A percentile compares a stretch with the other conserved stretches of the same genome.
phyloP scores from a whole-genome alignment of 805 yeast species.

The Grigorovia jiainica region DNA sequence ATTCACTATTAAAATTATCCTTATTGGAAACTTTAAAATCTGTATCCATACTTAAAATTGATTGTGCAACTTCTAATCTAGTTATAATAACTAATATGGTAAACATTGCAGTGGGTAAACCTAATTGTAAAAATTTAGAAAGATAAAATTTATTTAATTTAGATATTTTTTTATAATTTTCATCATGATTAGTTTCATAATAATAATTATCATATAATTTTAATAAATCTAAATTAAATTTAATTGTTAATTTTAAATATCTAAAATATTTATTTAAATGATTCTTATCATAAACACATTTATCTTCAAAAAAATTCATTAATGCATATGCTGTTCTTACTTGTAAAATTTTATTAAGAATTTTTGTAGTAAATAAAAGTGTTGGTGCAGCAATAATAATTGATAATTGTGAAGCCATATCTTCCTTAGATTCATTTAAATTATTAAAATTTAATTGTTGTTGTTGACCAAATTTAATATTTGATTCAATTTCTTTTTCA shows the following conservation, averaged over 20 bases:
- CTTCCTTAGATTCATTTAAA: not conserved
- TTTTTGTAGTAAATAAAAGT: slow-evolving; percentile 16
- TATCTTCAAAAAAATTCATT: slow-evolving; percentile 22
- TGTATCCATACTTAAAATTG: not conserved
- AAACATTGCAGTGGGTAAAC: slow-evolving; percentile 18
- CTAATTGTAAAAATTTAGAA: slow-evolving; percentile 21
- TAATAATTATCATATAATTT: slow-evolving; percentile 16
- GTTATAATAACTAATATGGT: slow-evolving; percentile 17
- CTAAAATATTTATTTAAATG: slow-evolving; percentile 13
- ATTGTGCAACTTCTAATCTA: slow-evolving; percentile 8
- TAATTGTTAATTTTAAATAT: slow-evolving; percentile 12
- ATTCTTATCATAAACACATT: slow-evolving; percentile 1
- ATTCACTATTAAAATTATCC: too few species aligned
- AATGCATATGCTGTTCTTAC: slow-evolving; percentile 21
- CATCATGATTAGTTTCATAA: slow-evolving; percentile 14
- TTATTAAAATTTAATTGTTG: slow-evolving; percentile 4
- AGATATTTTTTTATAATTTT: slow-evolving; percentile 4
- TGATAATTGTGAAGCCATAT: slow-evolving; percentile 4
- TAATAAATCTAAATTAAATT: slow-evolving; percentile 1
- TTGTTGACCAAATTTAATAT: not conserved
- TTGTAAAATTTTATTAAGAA: slow-evolving; percentile 16
- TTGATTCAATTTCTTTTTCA: slow-evolving; percentile 6
- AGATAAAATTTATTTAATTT: slow-evolving; percentile 16
- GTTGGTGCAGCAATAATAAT: slow-evolving; percentile 9
- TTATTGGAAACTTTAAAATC: not conserved